Evolutionary conservation across 2,329 filamentous ascomycete genomes (phyloP).

Genomic region (Botryotinia narcissicola): DNA sequence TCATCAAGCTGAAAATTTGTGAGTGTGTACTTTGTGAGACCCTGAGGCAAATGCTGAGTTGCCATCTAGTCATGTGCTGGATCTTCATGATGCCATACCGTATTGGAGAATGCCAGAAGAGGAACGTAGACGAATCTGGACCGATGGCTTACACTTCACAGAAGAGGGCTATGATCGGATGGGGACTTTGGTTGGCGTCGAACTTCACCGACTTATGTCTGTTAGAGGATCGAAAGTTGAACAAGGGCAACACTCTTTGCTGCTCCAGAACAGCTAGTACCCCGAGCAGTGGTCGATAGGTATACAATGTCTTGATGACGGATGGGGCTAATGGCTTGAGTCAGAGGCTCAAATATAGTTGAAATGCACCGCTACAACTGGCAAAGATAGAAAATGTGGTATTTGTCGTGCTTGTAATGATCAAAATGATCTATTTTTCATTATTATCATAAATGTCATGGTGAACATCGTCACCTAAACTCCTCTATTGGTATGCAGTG

Average conservation of each 20-base stretch:
- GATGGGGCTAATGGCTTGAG: background rate
- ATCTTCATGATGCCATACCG: constrained; percentile 54
- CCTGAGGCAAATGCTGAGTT: background rate
- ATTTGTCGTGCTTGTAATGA: background rate
- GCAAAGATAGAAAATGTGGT: background rate
- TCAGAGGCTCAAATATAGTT: background rate
- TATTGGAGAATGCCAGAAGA: constrained; percentile 49
- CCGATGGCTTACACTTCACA: constrained; percentile 60
- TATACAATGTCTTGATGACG: background rate
- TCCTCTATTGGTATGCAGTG: constrained; percentile 15
- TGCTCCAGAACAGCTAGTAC: background rate
- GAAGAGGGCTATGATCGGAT: constrained; percentile 60
- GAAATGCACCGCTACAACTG: background rate
- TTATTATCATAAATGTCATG: constrained; percentile 18
- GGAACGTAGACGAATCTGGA: constrained; percentile 53
- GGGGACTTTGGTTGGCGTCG: constrained; percentile 55
- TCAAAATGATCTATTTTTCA: constrained; percentile 13
- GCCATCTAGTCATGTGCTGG: constrained; percentile 50
- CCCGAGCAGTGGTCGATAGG: background rate
- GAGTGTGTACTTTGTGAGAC: constrained; percentile 38
- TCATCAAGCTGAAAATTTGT: constrained; percentile 53
- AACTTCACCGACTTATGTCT: constrained; percentile 48
- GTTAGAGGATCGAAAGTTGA: constrained; percentile 27
- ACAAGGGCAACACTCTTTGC: background rate
- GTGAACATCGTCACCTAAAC: constrained; percentile 4